Conservation (phyloP, 176 grass and related monocot genomes). For the Themeda triandra region DNA sequence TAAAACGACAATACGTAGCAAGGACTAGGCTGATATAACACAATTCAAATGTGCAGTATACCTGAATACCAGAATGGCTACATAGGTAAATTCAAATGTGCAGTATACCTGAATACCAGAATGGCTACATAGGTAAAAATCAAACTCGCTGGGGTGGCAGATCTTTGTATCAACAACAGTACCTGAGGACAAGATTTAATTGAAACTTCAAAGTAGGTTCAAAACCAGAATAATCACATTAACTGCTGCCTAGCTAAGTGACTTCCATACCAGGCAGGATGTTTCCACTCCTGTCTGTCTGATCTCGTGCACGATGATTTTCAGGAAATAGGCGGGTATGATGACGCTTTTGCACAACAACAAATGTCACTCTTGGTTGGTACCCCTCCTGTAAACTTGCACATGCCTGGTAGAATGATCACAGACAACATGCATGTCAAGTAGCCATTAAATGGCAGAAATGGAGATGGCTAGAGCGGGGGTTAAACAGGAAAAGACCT, state of each 20-base stretch:
- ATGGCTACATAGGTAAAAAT: slow-evolving; percentile 96
- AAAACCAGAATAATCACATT: background rate
- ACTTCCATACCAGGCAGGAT: slow-evolving; percentile 62
- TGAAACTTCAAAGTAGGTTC: background rate
- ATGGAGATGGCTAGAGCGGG: background rate
- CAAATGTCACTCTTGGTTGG: slow-evolving; percentile 56
- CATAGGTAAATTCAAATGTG: slow-evolving; percentile 57
- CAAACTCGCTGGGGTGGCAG: slow-evolving; percentile 83
- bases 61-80: slow-evolving; percentile 91
- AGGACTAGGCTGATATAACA: background rate
- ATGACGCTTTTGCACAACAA: slow-evolving; percentile 90
- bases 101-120: slow-evolving; percentile 70
- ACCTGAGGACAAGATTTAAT: slow-evolving; percentile 8
- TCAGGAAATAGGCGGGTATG: slow-evolving; percentile 77
- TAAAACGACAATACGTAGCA: background rate
- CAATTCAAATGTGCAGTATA: background rate
- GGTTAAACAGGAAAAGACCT: slow-evolving; percentile 37
- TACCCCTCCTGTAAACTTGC: slow-evolving; percentile 53
- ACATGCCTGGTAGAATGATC: slow-evolving; percentile 47
- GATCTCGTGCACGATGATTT: slow-evolving; percentile 40
- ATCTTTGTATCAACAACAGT: slow-evolving; percentile 63
- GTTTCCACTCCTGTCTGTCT: slow-evolving; percentile 70
- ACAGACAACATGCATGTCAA: background rate
- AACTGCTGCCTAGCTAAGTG: background rate
- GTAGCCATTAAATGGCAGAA: background rate